Conservation (phyloP, 139 green algal species). For the Volvox africanus region DNA sequence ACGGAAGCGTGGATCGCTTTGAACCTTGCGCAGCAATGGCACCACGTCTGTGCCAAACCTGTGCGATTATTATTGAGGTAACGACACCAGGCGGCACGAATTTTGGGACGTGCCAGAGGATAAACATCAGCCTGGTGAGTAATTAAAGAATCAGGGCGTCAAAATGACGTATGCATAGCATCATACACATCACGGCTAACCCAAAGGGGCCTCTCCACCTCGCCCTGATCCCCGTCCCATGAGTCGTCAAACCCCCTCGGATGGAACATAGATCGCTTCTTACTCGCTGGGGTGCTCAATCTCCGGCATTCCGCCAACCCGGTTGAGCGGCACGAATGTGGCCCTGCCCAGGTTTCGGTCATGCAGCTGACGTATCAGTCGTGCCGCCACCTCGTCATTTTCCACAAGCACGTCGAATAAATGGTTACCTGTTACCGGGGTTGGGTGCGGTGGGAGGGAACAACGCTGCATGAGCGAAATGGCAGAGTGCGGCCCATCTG, state of each 20-base stretch:
- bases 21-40: slow-evolving; percentile 85
- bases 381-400: slow-evolving; percentile 73
- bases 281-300: neutral
- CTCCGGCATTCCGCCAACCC: slow-evolving; percentile 54
- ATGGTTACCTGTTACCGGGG: slow-evolving; percentile 51
- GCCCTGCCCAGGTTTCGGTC: slow-evolving; percentile 80
- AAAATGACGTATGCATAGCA: too few species aligned
- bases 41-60: slow-evolving; percentile 73
- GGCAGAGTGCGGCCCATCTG: too few species aligned
- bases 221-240: too few species aligned
- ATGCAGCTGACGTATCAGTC: slow-evolving; percentile 80
- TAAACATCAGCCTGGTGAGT: too few species aligned
- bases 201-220: too few species aligned
- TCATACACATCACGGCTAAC: too few species aligned
- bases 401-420: slow-evolving; percentile 93
- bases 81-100: too few species aligned
- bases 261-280: neutral
- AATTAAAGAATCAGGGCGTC: too few species aligned
- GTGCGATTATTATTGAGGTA: neutral
- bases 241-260: too few species aligned
- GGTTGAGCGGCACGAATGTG: slow-evolving; percentile 96
- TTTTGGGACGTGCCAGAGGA: too few species aligned
- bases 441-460: too few species aligned
- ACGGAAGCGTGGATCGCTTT: slow-evolving; percentile 70
- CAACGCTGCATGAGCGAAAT: too few species aligned